A percentile compares a stretch with the other conserved stretches of the same genome.
Evolutionary conservation across 1,139 yeast genomes (phyloP).

Genomic region (Hyphopichia fennica): DNA sequence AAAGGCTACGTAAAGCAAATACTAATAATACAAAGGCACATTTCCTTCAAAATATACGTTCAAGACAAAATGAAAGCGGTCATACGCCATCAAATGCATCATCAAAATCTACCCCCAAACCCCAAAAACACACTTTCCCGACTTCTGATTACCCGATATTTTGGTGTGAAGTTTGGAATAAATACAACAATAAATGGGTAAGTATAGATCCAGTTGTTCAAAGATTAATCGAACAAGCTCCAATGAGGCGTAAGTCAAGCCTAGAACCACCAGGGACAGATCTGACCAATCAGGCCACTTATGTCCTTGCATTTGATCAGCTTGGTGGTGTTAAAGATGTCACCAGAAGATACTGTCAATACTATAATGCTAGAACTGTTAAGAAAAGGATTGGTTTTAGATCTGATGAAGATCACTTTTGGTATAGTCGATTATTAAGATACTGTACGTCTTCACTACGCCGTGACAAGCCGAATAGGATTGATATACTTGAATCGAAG

Average conservation of each 20-base stretch:
- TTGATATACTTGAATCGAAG: slow-evolving; percentile 68
- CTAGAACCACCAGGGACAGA: slow-evolving; percentile 78
- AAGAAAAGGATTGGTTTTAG: slow-evolving; percentile 65
- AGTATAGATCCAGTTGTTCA: slow-evolving; percentile 78
- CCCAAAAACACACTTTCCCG: slow-evolving; percentile 12
- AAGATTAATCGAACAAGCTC: slow-evolving; percentile 62
- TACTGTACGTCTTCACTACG: slow-evolving; percentile 26
- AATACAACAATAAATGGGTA: slow-evolving; percentile 70
- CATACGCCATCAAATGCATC: neutral
- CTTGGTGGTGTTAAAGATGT: slow-evolving; percentile 73
- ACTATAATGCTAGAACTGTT: slow-evolving; percentile 71
- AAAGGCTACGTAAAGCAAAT: slow-evolving; percentile 4
- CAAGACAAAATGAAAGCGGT: no score
- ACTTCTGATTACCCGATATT: slow-evolving; percentile 64
- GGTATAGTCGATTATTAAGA: slow-evolving; percentile 57
- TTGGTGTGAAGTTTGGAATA: slow-evolving; percentile 96
- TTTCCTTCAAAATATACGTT: slow-evolving; percentile 8
- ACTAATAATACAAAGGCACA: slow-evolving; percentile 5
- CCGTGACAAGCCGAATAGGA: slow-evolving; percentile 34
- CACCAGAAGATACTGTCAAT: slow-evolving; percentile 75
- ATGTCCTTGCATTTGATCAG: slow-evolving; percentile 75
- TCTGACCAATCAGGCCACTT: slow-evolving; percentile 59
- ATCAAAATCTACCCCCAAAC: neutral
- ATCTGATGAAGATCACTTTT: slow-evolving; percentile 54
- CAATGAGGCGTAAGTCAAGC: slow-evolving; percentile 55